Evolutionary conservation across 306 rosid species (phyloP), one percentile per base, ranked within the genome.

Genomic region (Casuarina equisetifolia): DNA sequence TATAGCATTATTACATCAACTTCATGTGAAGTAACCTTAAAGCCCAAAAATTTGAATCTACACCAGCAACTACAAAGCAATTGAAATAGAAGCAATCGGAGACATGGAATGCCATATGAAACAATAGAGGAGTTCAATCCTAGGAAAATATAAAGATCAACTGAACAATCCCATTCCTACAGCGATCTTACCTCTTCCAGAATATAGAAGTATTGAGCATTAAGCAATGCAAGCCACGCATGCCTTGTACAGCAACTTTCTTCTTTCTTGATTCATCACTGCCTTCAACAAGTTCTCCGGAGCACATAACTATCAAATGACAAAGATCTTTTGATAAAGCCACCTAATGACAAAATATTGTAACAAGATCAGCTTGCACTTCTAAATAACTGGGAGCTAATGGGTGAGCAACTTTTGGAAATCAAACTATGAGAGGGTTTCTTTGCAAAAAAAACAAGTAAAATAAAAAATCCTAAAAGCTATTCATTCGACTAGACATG

Each of bases 291-390:
- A 90, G 85, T 80, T 86, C 92, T 86, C 96, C 98, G 40, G 96
- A 92, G 85, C 97, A 92, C 84, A 83, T 86, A 86, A 94, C 96
- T 76, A 90, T 81, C 94, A 94, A 89, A 82, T 92, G 92, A 77
- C 97, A 88, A 80, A 94, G 92, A 84, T 94, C 97, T 82, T 92
- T 94, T 49, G 98, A 94, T 84, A 94, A 85, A 79, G 93, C 88
- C 74, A 88, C 97, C 97, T 94, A 81, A 80, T 69, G 83, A 84
- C 59, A 84, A 35, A 15, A 85, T 72, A 42, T 79, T 52, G 66
- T 51, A 80, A 85, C 52, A 84, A 67, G 72, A 62, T 87, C 67
- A 85, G 83, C 70, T 81, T 71, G 76, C 78, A 51, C 66, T 70
- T 20, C 74, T 73, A 80, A 73, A 76, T 62, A 61, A 67, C 39